Conservation (phyloP, 2,329 filamentous ascomycete genomes). For the Cladosporium velox region DNA sequence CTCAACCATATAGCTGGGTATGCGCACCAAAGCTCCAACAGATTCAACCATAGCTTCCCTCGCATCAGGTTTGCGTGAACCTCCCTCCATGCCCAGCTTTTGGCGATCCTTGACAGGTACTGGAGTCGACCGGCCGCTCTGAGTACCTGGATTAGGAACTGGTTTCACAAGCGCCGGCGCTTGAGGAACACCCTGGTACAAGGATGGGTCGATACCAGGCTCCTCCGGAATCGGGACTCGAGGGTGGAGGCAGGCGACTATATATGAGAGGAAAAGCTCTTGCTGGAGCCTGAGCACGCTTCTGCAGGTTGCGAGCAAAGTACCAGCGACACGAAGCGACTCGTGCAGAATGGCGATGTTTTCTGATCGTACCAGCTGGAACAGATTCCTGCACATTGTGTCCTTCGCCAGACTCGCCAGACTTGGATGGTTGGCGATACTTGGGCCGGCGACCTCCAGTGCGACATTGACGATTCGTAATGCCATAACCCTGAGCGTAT, state of each 20-base stretch:
- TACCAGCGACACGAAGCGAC: slow-evolving; percentile 87
- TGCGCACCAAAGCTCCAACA: slow-evolving; percentile 84
- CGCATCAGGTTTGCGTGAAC: slow-evolving; percentile 87
- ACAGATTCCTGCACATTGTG: slow-evolving; percentile 87
- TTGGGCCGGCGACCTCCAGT: slow-evolving; percentile 91
- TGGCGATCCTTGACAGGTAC: slow-evolving; percentile 90
- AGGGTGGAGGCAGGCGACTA: slow-evolving; percentile 91
- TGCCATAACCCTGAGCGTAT: slow-evolving; percentile 96
- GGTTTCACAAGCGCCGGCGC: slow-evolving; percentile 84
- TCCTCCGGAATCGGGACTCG: slow-evolving; percentile 92
- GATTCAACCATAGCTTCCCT: slow-evolving; percentile 98
- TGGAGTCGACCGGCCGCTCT: slow-evolving; percentile 83
- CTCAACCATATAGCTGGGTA: slow-evolving; percentile 92
- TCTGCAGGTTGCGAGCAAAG: slow-evolving; percentile 85
- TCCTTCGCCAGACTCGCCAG: slow-evolving; percentile 88
- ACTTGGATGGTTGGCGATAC: slow-evolving; percentile 88
- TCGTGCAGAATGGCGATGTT: slow-evolving; percentile 95
- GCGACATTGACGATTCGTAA: slow-evolving; percentile 96
- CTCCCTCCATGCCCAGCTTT: slow-evolving; percentile 88
- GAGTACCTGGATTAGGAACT: slow-evolving; percentile 60
- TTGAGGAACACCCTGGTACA: slow-evolving; percentile 93
- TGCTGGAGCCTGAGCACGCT: slow-evolving; percentile 92
- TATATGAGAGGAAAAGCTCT: slow-evolving; percentile 90
- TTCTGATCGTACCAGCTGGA: slow-evolving; percentile 93
- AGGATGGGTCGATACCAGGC: slow-evolving; percentile 80